These are phyloP conservation scores for Pseudonitzschia multiseries DNA, from an alignment of 108 stramenopile genomes.

Conservation along the genomic window DNA sequence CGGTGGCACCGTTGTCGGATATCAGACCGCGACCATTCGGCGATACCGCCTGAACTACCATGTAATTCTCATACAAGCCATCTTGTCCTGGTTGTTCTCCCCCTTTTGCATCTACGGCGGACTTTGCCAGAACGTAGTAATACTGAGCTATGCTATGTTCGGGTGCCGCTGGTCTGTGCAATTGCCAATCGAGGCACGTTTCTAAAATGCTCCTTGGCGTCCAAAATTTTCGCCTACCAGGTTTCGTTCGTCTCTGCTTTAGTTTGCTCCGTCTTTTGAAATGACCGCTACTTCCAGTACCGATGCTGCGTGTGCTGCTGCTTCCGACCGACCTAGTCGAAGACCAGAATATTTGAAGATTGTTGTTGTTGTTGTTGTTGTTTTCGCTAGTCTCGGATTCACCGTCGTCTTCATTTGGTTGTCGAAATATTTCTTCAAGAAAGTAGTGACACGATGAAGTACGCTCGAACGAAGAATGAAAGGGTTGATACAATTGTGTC, in stretches of 20 bases:
- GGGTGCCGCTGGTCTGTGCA: slow-evolving; percentile 63
- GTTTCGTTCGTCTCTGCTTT: not conserved
- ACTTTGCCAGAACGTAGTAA: slow-evolving; percentile 45
- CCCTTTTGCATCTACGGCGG: slow-evolving; percentile 44
- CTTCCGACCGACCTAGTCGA: slow-evolving; percentile 15
- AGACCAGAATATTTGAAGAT: slow-evolving; percentile 17
- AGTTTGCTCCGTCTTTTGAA: not conserved
- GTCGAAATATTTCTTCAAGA: slow-evolving; percentile 30
- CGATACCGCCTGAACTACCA: slow-evolving; percentile 53
- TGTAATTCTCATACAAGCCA: slow-evolving; percentile 75
- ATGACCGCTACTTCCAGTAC: not conserved
- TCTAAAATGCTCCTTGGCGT: slow-evolving; percentile 43
- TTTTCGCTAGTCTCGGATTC: slow-evolving; percentile 13
- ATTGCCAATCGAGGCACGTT: slow-evolving; percentile 55
- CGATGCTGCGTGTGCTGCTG: slow-evolving; percentile 15
- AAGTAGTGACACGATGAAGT: slow-evolving; percentile 13
- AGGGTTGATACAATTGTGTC: slow-evolving; percentile 74
- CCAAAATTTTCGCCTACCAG: slow-evolving; percentile 27
- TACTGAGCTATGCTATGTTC: slow-evolving; percentile 62
- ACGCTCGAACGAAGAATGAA: slow-evolving; percentile 36
- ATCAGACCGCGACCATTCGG: slow-evolving; percentile 18
- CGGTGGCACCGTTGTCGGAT: not conserved
- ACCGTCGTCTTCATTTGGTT: not conserved
- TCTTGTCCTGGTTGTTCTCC: slow-evolving; percentile 55
- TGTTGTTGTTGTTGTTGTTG: no score